Conservation (phyloP, 192 early-diverging fungal species). For the Coemansia sp. region DNA sequence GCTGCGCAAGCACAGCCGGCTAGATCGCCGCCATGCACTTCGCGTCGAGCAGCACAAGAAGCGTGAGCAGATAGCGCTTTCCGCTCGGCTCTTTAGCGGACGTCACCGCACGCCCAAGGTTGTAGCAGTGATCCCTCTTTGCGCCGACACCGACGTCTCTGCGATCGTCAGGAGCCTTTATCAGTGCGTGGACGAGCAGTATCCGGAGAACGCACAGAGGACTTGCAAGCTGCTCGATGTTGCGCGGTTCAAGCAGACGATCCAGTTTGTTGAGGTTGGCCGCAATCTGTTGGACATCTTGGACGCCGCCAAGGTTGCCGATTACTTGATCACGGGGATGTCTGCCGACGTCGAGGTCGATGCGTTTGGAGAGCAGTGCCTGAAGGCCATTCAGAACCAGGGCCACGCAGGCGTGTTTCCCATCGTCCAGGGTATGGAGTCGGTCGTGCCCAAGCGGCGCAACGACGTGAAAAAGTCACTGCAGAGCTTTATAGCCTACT, state of each 20-base stretch:
- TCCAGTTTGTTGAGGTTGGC: slow-evolving; percentile 75
- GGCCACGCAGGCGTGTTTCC: slow-evolving; percentile 77
- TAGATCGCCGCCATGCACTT: slow-evolving; percentile 80
- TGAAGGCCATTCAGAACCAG: slow-evolving; percentile 84
- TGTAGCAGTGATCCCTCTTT: slow-evolving; percentile 86
- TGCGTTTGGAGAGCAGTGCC: slow-evolving; percentile 80
- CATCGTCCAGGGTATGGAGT: slow-evolving; percentile 71
- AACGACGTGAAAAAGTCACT: slow-evolving; percentile 83
- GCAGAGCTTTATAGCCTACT: slow-evolving; percentile 76
- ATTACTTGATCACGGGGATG: slow-evolving; percentile 84
- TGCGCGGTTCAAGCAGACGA: slow-evolving; percentile 85
- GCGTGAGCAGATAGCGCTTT: slow-evolving; percentile 64
- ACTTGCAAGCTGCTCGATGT: slow-evolving; percentile 48
- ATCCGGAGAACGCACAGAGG: slow-evolving; percentile 23
- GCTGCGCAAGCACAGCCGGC: slow-evolving; percentile 57
- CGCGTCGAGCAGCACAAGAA: slow-evolving; percentile 81
- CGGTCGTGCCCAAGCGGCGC: slow-evolving; percentile 60
- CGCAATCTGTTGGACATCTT: slow-evolving; percentile 84
- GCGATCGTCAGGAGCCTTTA: slow-evolving; percentile 52
- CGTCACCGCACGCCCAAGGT: slow-evolving; percentile 82
- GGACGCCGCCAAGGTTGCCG: slow-evolving; percentile 88
- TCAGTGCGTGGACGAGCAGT: slow-evolving; percentile 56
- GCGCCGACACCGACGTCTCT: slow-evolving; percentile 68
- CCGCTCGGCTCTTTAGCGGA: slow-evolving; percentile 83
- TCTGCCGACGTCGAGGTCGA: slow-evolving; percentile 92